These are phyloP conservation scores for Pelargonium nanum DNA, from an alignment of 345 rosid genomes.

Conservation along the genomic window DNA sequence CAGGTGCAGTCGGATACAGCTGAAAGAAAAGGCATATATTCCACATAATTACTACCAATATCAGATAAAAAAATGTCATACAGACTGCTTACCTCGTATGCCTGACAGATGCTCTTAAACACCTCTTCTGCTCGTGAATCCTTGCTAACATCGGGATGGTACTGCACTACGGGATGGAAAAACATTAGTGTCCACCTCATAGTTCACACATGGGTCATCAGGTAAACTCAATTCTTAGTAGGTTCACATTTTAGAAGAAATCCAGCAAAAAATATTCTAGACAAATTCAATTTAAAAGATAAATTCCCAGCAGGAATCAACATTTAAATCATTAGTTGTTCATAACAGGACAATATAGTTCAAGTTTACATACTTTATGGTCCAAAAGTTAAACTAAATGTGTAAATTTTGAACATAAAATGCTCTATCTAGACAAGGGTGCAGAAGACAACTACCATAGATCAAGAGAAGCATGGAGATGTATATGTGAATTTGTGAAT, in stretches of 20 bases:
- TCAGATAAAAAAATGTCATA: background rate
- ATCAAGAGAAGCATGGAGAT: too few relatives aligned
- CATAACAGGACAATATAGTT: background rate
- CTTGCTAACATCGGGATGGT: slow-evolving; percentile 87
- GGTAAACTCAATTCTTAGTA: background rate
- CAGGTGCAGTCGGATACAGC: background rate
- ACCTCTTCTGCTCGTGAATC: slow-evolving; percentile 53
- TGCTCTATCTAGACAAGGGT: too few relatives aligned
- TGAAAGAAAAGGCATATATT: background rate
- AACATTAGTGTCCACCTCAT: background rate
- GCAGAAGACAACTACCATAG: too few relatives aligned
- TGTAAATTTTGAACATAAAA: too few relatives aligned
- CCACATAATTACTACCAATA: background rate
- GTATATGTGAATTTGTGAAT: too few relatives aligned
- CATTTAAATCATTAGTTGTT: background rate
- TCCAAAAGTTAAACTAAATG: too few relatives aligned
- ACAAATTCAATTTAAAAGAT: too few relatives aligned
- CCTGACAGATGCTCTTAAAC: slow-evolving; percentile 61
- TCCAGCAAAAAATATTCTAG: background rate
- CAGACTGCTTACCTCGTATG: slow-evolving; percentile 61
- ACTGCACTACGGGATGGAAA: slow-evolving; percentile 32
- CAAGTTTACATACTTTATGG: too few relatives aligned
- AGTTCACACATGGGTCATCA: background rate
- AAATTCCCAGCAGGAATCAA: background rate
- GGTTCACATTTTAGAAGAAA: background rate